Percentiles rank a stretch among this genome's conserved stretches.
These are phyloP conservation scores for Neurospora terricola DNA, from an alignment of 495 filamentous ascomycete species.

Conservation along the genomic window DNA sequence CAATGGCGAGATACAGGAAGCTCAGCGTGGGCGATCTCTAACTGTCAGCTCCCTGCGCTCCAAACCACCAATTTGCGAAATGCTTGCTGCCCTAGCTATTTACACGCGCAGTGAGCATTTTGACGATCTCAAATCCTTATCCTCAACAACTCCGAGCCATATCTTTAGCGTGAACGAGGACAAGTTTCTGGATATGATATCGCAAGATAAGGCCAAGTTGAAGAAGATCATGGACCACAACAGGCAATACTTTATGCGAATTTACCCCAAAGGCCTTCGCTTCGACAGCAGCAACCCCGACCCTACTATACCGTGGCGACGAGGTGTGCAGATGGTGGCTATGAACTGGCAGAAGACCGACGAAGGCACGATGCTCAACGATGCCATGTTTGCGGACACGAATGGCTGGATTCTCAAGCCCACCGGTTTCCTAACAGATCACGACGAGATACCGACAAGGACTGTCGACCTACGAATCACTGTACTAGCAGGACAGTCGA, in stretches of 20 bases:
- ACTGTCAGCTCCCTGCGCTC: conserved; percentile 28
- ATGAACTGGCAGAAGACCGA: conserved; percentile 91
- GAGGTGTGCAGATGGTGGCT: conserved; percentile 85
- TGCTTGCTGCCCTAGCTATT: conserved; percentile 63
- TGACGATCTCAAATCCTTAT: conserved; percentile 43
- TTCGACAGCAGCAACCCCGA: conserved; percentile 80
- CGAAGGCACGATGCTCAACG: conserved; percentile 90
- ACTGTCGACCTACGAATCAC: conserved; percentile 33
- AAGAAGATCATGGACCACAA: conserved; percentile 71
- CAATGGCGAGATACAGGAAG: conserved; percentile 9
- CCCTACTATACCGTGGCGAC: conserved; percentile 73
- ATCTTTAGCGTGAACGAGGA: conserved; percentile 80
- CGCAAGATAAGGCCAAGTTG: conserved; percentile 19
- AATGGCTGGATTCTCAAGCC: conserved; percentile 85
- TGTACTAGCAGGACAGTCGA: conserved; percentile 33
- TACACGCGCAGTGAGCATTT: conserved; percentile 84
- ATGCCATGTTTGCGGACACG: conserved; percentile 80
- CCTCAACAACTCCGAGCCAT: conserved; percentile 59
- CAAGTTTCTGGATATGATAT: conserved; percentile 50
- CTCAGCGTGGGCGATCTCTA: conserved; percentile 14
- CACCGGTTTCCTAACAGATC: conserved; percentile 31
- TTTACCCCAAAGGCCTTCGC: conserved; percentile 73
- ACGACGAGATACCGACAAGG: conserved; percentile 10
- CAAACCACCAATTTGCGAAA: conserved; percentile 52
- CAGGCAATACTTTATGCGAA: conserved; percentile 73